Evolutionary conservation across 192 early-diverging fungal species (phyloP).

Genomic region (Hyaloraphidium curvatum): DNA sequence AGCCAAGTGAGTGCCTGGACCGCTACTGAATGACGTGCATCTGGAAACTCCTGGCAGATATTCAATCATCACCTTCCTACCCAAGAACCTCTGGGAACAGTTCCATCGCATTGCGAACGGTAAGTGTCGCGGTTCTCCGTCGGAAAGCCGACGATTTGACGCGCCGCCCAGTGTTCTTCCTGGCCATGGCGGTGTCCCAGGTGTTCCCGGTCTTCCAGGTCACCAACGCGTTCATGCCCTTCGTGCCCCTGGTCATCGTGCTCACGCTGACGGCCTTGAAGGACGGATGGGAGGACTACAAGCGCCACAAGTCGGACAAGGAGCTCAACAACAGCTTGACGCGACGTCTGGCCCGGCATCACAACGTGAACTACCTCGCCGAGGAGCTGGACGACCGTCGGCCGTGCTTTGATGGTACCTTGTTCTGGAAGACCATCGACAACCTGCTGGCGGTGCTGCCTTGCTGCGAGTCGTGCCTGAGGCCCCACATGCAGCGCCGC

Average conservation of each 20-base stretch:
- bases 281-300: constrained; percentile 83
- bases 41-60: no score
- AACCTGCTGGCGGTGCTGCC: not conserved
- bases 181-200: constrained; percentile 59
- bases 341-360: constrained; percentile 29
- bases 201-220: constrained; percentile 61
- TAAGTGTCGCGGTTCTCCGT: no score
- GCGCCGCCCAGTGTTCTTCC: constrained; percentile 88
- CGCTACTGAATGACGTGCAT: no score
- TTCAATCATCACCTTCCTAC: constrained; percentile 83
- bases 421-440: not conserved
- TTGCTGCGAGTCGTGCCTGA: no score
- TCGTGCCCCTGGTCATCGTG: constrained; percentile 69
- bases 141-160: no score
- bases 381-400: no score
- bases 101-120: no score
- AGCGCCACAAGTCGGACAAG: constrained; percentile 63
- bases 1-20: no score
- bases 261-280: constrained; percentile 58
- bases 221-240: no score
- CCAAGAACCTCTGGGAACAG: constrained; percentile 78
- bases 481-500: no score
- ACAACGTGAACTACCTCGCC: constrained; percentile 14
- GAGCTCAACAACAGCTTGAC: constrained; percentile 35
- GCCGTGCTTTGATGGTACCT: no score